Conservation (phyloP, 2,329 filamentous ascomycete genomes). For the Curvularia verruculosa region DNA sequence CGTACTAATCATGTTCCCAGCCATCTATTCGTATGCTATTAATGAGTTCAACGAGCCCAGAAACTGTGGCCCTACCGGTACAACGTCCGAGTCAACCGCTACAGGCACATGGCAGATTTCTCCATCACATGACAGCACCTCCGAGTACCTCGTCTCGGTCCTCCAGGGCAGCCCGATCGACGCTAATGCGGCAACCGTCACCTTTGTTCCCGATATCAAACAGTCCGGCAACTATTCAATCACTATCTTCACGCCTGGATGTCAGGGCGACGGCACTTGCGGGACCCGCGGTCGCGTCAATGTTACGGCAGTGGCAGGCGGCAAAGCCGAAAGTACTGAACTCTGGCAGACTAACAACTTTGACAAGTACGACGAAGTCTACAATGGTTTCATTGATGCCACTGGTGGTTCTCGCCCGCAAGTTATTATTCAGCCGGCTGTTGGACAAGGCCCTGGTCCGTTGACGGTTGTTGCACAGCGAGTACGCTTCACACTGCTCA, state of each 20-base stretch:
- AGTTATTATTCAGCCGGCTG: slow-evolving; percentile 75
- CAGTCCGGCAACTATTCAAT: slow-evolving; percentile 92
- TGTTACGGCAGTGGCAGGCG: slow-evolving; percentile 73
- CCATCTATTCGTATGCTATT: slow-evolving; percentile 85
- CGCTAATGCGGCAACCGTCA: slow-evolving; percentile 68
- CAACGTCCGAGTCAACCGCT: slow-evolving; percentile 63
- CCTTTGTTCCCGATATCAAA: slow-evolving; percentile 82
- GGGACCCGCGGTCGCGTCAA: slow-evolving; percentile 78
- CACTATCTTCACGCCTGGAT: slow-evolving; percentile 91
- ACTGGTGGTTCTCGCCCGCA: slow-evolving; percentile 77
- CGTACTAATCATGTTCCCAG: slow-evolving; percentile 41
- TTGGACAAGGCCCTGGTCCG: slow-evolving; percentile 61
- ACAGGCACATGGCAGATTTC: slow-evolving; percentile 77
- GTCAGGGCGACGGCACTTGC: slow-evolving; percentile 79
- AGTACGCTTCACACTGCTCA: slow-evolving; percentile 76
- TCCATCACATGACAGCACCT: slow-evolving; percentile 70
- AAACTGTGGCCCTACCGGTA: slow-evolving; percentile 70
- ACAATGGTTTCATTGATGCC: slow-evolving; percentile 82
- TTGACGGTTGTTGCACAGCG: slow-evolving; percentile 88
- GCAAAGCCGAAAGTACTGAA: slow-evolving; percentile 57
- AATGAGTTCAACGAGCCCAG: slow-evolving; percentile 85
- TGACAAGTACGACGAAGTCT: slow-evolving; percentile 95
- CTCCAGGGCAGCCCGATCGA: slow-evolving; percentile 63
- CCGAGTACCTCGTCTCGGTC: slow-evolving; percentile 76
- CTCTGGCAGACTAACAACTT: slow-evolving; percentile 92